Base-by-base conservation (phyloP, 1,284 basidiomycete genomes). In the Schizophyllum commune region DNA sequence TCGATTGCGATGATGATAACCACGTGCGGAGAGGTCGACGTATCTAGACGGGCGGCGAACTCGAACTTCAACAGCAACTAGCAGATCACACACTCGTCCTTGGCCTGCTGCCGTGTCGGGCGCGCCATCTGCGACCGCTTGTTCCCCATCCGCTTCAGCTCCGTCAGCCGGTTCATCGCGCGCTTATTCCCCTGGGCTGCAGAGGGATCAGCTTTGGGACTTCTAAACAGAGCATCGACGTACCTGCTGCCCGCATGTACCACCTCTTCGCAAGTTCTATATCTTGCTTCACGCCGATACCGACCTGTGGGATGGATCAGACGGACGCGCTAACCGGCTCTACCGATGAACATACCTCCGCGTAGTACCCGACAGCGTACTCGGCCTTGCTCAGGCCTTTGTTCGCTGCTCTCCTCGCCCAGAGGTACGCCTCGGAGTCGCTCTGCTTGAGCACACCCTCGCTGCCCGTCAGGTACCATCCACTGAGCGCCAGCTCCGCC, bases 171-270 rank as follows among this genome's bases (percentile, higher is more conserved):
- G 69, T 88, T 92, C 94, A 97, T 97, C 56, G 94, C 94, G 51
- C 94, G 85, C 73, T 94, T 94, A 75, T 97, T 96, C 21, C 92
- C 92, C 82, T 96, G 94, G 11, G 93, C 94, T 94, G 68, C 9
- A 65, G 22, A 55, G 52, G 5, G 22, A 51, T 69, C n/a, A 67
- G 61, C 60, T 5, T 9, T 51, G 32, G 59, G 56, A 47, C 52
- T 17, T 52, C 15, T 20, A 56, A 60, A 39, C 32, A 64, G 56
- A 63, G 33, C 64, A 54, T 60, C 52, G 47, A 82, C 90, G 64
- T 68, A 96, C 94, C 93, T 65, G 95, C 94, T 56, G 95, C 93
- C 54, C 97, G 86, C 92, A 97, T 96, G 74, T 99, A 99, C 96
- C 96, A 99, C 68, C 92, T 83, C 76, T 97, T 98, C 19, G 97